Evolutionary conservation across 108 stramenopile species (phyloP).

Genomic region (Schizochytrium sp.): DNA sequence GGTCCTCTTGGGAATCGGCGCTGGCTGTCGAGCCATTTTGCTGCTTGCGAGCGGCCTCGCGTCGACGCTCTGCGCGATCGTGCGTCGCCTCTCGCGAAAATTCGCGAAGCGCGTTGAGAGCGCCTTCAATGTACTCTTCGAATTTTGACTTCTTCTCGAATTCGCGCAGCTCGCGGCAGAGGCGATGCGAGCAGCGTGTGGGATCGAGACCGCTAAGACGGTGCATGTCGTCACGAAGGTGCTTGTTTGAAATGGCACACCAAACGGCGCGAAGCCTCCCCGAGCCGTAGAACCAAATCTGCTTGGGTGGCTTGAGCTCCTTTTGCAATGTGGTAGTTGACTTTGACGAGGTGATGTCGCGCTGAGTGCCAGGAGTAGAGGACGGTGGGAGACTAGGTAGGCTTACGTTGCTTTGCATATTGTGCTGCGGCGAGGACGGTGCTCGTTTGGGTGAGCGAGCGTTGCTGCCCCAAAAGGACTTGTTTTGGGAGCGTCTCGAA

Average conservation of each 20-base stretch:
- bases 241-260: conserved; percentile 22
- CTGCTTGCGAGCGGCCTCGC: not conserved
- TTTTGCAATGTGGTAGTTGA: not conserved
- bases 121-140: conserved; percentile 27
- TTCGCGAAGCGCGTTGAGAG: conserved; percentile 24
- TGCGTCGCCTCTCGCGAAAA: not conserved
- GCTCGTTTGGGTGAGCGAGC: not conserved
- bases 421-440: not conserved
- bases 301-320: not conserved
- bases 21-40: not conserved
- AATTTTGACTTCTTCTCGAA: conserved; percentile 31
- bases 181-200: not conserved
- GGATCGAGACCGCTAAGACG: not conserved
- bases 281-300: conserved; percentile 44
- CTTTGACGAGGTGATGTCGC: no score
- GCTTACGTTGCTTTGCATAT: not conserved
- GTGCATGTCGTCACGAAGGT: not conserved
- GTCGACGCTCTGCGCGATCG: not conserved
- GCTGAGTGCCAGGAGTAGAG: not conserved
- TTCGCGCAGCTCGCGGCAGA: conserved; percentile 21
- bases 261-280: conserved; percentile 36
- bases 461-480: not conserved
- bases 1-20: not conserved
- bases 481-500: not conserved
- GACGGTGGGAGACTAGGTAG: not conserved